Evolutionary conservation across 495 filamentous ascomycete genomes (phyloP).

Genomic region (Trichocladium antarcticum): DNA sequence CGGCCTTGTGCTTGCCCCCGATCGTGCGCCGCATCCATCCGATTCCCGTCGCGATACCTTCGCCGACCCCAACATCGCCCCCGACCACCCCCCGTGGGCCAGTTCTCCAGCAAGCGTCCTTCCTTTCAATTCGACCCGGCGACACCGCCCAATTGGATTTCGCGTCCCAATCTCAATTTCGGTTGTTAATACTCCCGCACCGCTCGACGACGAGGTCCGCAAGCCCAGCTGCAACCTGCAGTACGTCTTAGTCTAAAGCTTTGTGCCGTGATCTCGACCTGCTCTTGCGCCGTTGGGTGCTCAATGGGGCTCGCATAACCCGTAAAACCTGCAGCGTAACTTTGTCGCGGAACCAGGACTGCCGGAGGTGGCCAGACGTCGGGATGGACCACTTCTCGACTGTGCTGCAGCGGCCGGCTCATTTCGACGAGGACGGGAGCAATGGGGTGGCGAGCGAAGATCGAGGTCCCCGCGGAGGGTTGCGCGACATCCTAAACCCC

Average conservation of each 20-base stretch:
- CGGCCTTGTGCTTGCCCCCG: background rate
- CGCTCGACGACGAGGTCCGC: background rate
- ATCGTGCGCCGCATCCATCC: background rate
- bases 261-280: conserved; percentile 6
- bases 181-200: background rate
- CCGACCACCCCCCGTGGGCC: background rate
- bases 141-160: background rate
- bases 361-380: conserved; percentile 4
- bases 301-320: conserved; percentile 23
- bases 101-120: background rate
- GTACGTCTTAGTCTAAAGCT: background rate
- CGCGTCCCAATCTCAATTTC: background rate
- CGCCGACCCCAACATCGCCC: background rate
- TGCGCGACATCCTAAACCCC: conserved; percentile 33
- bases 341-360: conserved; percentile 11
- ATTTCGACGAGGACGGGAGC: conserved; percentile 31
- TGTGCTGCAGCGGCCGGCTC: conserved; percentile 35
- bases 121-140: too few species aligned
- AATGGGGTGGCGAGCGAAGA: conserved; percentile 21
- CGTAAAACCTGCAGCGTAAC: conserved; percentile 17
- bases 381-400: conserved; percentile 40
- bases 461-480: conserved; percentile 22
- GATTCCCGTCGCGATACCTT: background rate
- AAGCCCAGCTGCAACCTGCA: background rate
- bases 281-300: conserved; percentile 8